Base-by-base conservation (phyloP, 768 basidiomycete species). In the Phlebiopsis gigantea region DNA sequence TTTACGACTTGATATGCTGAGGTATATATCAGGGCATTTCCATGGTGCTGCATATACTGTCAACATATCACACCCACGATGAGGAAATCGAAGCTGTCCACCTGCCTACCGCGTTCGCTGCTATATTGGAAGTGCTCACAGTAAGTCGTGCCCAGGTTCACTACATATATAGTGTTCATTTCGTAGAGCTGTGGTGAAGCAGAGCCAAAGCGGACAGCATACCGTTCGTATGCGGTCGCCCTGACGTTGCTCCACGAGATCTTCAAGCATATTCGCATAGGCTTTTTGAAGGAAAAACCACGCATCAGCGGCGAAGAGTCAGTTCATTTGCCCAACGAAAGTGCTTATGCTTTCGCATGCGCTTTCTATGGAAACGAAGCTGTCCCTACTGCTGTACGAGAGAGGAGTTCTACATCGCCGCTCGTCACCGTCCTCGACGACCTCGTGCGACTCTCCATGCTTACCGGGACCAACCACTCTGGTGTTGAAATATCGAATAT, bases 1-100 rank as follows among this genome's bases (percentile, higher is more conserved):
- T 26, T 55, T 30, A 31, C 24, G 19, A 39, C 26, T 55, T 49
- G 46, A 22, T 61, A 28, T 61, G 28, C 29, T 15, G 53, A 9
- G 34, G 12, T 39, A n/a, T n/a, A n/a, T n/a, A 51, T 53, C 60
- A 93, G 90, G 81, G 83, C 8, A 77, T 90, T 41, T 73, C 74
- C 12, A 79, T 98, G 67, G 75, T 86, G 0, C 68, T 75, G 7
- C 97, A 94, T 71, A 75, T 96, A 45, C 72, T 98, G 6, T 75
- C 74, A 25, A 81, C 83, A 1, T 88, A 97, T 65, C 79, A 84
- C 10, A 67, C 77, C 1, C 90, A 92, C 63, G 96, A 98, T 62
- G 93, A 98, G 59, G 96, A 97, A 66, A 81, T 90, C 24, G 84
- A 82, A 64, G 80, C 75, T 2, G 75, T 93, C 26, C 92, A 96